Conservation (phyloP, 345 rosid genomes). For the Luvunga scandens region DNA sequence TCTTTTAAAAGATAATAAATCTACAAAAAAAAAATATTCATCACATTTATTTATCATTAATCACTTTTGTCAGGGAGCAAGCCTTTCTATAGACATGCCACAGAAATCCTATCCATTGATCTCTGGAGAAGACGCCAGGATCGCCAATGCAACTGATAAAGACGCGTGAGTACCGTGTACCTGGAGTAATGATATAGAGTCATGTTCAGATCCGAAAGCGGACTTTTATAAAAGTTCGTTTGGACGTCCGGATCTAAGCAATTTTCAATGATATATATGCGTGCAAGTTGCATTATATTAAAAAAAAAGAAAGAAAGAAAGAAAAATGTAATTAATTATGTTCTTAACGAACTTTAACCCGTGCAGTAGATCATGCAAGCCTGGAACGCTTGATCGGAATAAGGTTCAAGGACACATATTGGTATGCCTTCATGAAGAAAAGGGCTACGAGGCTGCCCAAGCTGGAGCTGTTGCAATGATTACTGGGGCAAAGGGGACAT, state of each 20-base stretch:
- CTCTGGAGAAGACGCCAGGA: conserved; percentile 41
- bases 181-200: background rate
- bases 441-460: conserved; percentile 32
- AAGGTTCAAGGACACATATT: conserved; percentile 66
- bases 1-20: too few species aligned
- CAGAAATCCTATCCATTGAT: conserved; percentile 50
- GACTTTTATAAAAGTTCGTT: too few species aligned
- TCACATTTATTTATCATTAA: too few species aligned
- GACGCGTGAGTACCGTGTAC: conserved; percentile 46
- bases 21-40: too few species aligned
- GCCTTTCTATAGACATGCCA: conserved; percentile 43
- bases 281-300: too few species aligned
- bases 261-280: too few species aligned
- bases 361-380: conserved; percentile 36
- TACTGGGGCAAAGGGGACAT: conserved; percentile 23
- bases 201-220: too few species aligned
- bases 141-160: conserved; percentile 21
- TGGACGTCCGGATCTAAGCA: too few species aligned
- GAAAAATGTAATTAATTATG: too few species aligned
- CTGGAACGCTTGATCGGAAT: conserved; percentile 45
- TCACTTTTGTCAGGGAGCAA: conserved; percentile 48
- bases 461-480: conserved; percentile 63
- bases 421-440: conserved; percentile 42
- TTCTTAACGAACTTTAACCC: too few species aligned
- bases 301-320: too few species aligned